Conservation (phyloP, 768 basidiomycete genomes). For the Phanerochaete carnosa region DNA sequence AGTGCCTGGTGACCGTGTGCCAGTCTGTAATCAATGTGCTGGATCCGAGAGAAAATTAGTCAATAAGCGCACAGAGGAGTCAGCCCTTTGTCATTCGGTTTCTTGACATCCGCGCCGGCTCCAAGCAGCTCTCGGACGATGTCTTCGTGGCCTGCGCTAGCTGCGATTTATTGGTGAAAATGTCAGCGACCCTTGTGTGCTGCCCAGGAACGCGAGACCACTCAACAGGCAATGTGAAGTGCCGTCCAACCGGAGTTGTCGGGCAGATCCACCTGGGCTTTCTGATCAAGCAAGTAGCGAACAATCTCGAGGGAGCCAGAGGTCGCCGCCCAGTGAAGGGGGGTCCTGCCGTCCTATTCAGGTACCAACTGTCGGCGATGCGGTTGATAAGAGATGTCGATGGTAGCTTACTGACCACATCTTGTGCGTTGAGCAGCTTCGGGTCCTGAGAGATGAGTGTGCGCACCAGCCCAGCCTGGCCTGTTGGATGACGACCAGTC, state of each 20-base stretch:
- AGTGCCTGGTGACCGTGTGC: slow-evolving; percentile 54
- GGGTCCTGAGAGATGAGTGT: slow-evolving; percentile 62
- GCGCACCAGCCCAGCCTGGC: slow-evolving; percentile 68
- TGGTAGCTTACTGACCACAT: slow-evolving; percentile 44
- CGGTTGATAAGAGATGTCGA: background rate
- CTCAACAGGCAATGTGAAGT: slow-evolving; percentile 72
- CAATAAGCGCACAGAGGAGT: slow-evolving; percentile 66
- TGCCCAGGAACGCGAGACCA: background rate
- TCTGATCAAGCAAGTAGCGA: slow-evolving; percentile 65
- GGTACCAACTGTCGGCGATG: background rate
- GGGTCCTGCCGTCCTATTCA: slow-evolving; percentile 68
- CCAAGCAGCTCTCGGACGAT: slow-evolving; percentile 75
- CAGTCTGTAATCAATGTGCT: background rate
- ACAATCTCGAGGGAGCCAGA: slow-evolving; percentile 67
- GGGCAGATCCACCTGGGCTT: slow-evolving; percentile 61
- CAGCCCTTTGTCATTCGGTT: slow-evolving; percentile 77
- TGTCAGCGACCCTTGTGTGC: background rate
- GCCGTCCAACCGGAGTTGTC: slow-evolving; percentile 76
- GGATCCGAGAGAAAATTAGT: background rate
- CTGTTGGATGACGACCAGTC: slow-evolving; percentile 32
- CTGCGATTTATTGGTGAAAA: slow-evolving; percentile 35
- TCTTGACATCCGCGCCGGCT: slow-evolving; percentile 81
- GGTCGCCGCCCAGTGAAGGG: slow-evolving; percentile 85
- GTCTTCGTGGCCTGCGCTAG: slow-evolving; percentile 77
- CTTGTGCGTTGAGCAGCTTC: slow-evolving; percentile 55